Conservation (phyloP, 1,284 basidiomycete species). For the Puccinia sorghi region DNA sequence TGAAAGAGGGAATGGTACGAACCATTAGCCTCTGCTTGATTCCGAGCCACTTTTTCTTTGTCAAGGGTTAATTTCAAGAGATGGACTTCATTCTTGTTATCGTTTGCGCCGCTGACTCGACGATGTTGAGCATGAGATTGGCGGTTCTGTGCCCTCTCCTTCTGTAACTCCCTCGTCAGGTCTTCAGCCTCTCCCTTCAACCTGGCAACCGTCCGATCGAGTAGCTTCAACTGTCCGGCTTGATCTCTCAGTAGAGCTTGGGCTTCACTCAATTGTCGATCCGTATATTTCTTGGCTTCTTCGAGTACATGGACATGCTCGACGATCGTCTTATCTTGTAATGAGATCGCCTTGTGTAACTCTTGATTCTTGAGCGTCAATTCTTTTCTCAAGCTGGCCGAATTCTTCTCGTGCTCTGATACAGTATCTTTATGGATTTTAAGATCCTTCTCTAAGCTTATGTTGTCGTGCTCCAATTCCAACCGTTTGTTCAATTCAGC, state of each 20-base stretch:
- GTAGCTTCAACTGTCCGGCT: constrained; percentile 72
- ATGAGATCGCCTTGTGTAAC: constrained; percentile 61
- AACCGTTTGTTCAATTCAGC: constrained; percentile 55
- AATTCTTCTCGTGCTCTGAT: constrained; percentile 58
- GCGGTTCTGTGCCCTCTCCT: constrained; percentile 69
- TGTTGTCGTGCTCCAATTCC: constrained; percentile 48
- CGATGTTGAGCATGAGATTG: constrained; percentile 31
- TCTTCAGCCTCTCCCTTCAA: constrained; percentile 84
- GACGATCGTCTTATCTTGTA: constrained; percentile 95
- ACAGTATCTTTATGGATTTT: constrained; percentile 82
- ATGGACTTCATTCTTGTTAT: constrained; percentile 40
- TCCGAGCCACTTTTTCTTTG: constrained; percentile 57
- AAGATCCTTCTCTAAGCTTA: constrained; percentile 60
- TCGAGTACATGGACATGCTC: constrained; percentile 98
- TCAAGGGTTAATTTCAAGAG: constrained; percentile 53
- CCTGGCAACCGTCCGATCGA: constrained; percentile 76
- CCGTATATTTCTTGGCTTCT: constrained; percentile 93
- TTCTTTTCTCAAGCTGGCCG: constrained; percentile 55
- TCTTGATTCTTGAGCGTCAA: constrained; percentile 52
- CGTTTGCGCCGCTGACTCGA: constrained; percentile 44
- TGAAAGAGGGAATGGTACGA: constrained; percentile 3
- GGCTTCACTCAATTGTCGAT: constrained; percentile 82
- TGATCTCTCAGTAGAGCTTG: constrained; percentile 74
- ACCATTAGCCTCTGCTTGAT: constrained; percentile 66
- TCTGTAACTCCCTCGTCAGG: constrained; percentile 71